These are phyloP conservation scores for Melastoma candidum DNA, from an alignment of 441 rosid genomes.

Conservation along the genomic window DNA sequence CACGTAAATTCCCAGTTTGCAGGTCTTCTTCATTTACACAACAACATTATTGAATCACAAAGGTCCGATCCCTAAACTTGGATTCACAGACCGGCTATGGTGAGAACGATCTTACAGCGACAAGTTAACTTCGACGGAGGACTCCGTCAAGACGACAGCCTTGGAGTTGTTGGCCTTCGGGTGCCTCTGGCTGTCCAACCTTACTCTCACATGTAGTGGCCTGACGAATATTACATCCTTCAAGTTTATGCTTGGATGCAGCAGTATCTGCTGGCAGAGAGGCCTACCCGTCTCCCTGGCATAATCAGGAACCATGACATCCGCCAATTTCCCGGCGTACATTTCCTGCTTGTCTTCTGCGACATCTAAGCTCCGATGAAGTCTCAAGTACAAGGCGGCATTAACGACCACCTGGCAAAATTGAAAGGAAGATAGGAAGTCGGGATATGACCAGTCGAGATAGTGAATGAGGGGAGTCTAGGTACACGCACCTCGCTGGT, in stretches of 20 bases:
- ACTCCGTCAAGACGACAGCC: slow-evolving; percentile 48
- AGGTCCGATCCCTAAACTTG: too few relatives aligned
- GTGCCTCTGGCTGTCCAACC: slow-evolving; percentile 42
- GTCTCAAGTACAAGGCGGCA: slow-evolving; percentile 61
- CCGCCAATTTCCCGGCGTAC: slow-evolving; percentile 41
- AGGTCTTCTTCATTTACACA: too few relatives aligned
- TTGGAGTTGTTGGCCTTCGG: slow-evolving; percentile 65
- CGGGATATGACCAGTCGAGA: too few relatives aligned
- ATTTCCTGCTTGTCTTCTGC: slow-evolving; percentile 34
- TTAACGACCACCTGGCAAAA: slow-evolving; percentile 42
- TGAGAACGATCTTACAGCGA: slow-evolving; percentile 20
- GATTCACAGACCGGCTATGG: too few relatives aligned
- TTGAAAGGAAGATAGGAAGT: too few relatives aligned
- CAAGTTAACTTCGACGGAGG: slow-evolving; percentile 42
- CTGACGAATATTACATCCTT: slow-evolving; percentile 55
- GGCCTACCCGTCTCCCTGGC: slow-evolving; percentile 26
- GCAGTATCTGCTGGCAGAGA: slow-evolving; percentile 38
- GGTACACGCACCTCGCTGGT: slow-evolving; percentile 60
- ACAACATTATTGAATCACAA: too few relatives aligned
- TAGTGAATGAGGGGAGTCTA: background rate
- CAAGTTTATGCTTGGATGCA: slow-evolving; percentile 43
- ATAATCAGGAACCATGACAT: slow-evolving; percentile 35
- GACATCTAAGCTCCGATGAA: slow-evolving; percentile 26
- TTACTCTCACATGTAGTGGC: slow-evolving; percentile 62
- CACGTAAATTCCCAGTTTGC: too few relatives aligned